A percentile compares a stretch with the other conserved stretches of the same genome.
These are phyloP conservation scores for Fusarium sp. DNA, from an alignment of 2,329 filamentous ascomycete genomes.

Conservation along the genomic window DNA sequence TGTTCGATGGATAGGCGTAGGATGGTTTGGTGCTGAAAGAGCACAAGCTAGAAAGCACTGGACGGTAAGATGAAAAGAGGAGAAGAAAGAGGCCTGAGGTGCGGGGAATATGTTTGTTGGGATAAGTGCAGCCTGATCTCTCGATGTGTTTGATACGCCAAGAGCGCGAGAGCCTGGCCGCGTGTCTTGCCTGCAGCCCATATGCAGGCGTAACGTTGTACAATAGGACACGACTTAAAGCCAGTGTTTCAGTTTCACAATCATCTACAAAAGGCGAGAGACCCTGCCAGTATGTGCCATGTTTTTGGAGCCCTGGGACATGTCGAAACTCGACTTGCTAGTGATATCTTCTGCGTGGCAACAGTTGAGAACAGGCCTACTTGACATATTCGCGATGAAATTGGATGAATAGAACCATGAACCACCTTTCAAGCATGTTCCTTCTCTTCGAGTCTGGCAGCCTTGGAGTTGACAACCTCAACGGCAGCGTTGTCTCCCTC, in stretches of 20 bases:
- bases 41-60: background rate
- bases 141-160: background rate
- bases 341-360: background rate
- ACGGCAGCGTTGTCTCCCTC: constrained; percentile 18
- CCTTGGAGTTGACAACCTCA: background rate
- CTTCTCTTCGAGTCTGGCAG: background rate
- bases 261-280: too few relatives aligned
- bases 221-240: too few relatives aligned
- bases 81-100: background rate
- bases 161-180: background rate
- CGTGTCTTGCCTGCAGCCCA: background rate
- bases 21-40: background rate
- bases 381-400: background rate
- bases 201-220: too few relatives aligned
- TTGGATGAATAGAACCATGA: background rate
- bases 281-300: background rate
- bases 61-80: background rate
- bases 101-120: background rate
- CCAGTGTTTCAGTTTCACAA: too few relatives aligned
- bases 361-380: background rate
- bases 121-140: background rate
- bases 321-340: background rate
- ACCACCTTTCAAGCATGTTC: background rate
- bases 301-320: background rate
- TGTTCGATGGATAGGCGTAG: background rate